phyloP scores from a whole-genome alignment of 208 protist species.

The Vickermania ingenoplastis region DNA sequence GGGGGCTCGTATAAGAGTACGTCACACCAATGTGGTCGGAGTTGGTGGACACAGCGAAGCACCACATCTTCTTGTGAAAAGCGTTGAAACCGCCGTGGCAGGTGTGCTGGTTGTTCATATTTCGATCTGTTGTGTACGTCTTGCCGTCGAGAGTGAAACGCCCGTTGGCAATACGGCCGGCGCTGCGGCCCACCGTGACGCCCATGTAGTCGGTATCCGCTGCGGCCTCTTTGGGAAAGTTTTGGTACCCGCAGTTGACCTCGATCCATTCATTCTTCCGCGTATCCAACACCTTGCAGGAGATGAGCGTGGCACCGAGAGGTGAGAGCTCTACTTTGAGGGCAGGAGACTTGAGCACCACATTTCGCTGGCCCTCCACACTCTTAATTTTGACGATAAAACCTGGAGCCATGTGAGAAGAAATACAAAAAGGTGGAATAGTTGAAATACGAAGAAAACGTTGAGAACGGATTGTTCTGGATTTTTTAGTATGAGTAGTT shows the following conservation, averaged over 20 bases:
- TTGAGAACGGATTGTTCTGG: too few relatives aligned
- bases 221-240: constrained; percentile 23
- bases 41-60: constrained; percentile 9
- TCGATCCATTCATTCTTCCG: background rate
- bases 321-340: background rate
- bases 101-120: constrained; percentile 8
- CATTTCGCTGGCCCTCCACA: too few relatives aligned
- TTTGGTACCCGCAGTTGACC: background rate
- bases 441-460: too few relatives aligned
- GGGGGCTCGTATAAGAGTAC: constrained; percentile 15
- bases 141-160: constrained; percentile 33
- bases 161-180: constrained; percentile 40
- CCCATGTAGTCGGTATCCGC: constrained; percentile 36
- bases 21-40: constrained; percentile 12
- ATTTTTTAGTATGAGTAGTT: too few relatives aligned
- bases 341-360: background rate
- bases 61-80: constrained; percentile 57
- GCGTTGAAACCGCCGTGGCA: constrained; percentile 41
- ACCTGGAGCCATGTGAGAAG: too few relatives aligned
- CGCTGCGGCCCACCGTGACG: constrained; percentile 48
- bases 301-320: background rate
- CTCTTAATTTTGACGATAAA: too few relatives aligned
- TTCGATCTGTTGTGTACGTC: constrained; percentile 15
- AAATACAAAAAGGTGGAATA: too few relatives aligned
- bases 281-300: background rate